Evolutionary conservation across 2,329 filamentous ascomycete species (phyloP).

Genomic region (Metarhizium album): DNA sequence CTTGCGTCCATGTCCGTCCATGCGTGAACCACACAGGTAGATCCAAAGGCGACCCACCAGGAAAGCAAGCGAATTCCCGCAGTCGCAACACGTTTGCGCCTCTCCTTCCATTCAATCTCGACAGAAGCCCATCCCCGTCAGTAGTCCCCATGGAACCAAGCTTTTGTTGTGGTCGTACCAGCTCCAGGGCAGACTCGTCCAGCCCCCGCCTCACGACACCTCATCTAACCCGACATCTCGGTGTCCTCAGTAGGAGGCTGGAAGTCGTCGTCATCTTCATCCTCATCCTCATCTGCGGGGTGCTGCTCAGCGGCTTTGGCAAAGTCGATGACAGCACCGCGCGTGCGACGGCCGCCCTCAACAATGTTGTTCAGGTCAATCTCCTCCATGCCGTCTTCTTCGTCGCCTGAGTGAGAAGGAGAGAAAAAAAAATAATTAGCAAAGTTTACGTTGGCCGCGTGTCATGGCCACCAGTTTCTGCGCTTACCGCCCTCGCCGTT

Average conservation of each 20-base stretch:
- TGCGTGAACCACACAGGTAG: not conserved
- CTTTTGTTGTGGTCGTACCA: not conserved
- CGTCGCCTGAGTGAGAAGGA: too few species aligned
- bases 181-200: not conserved
- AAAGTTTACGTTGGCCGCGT: not conserved
- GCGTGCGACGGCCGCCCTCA: constrained; percentile 66
- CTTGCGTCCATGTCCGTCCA: not conserved
- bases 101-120: not conserved
- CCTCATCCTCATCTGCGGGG: constrained; percentile 63
- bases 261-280: constrained; percentile 68
- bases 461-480: not conserved
- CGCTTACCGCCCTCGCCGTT: constrained; percentile 20
- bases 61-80: not conserved
- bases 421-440: constrained; percentile 1
- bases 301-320: constrained; percentile 78
- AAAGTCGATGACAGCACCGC: constrained; percentile 87
- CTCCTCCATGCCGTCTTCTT: constrained; percentile 78
- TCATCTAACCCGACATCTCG: constrained; percentile 45
- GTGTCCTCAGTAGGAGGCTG: constrained; percentile 54
- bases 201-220: too few species aligned
- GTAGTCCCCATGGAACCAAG: not conserved
- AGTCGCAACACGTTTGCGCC: not conserved
- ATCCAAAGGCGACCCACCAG: not conserved
- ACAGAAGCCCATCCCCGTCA: not conserved
- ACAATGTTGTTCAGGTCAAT: constrained; percentile 89